These are phyloP conservation scores for Gnetum montanum DNA, from an alignment of 75 land plant species.

Conservation along the genomic window DNA sequence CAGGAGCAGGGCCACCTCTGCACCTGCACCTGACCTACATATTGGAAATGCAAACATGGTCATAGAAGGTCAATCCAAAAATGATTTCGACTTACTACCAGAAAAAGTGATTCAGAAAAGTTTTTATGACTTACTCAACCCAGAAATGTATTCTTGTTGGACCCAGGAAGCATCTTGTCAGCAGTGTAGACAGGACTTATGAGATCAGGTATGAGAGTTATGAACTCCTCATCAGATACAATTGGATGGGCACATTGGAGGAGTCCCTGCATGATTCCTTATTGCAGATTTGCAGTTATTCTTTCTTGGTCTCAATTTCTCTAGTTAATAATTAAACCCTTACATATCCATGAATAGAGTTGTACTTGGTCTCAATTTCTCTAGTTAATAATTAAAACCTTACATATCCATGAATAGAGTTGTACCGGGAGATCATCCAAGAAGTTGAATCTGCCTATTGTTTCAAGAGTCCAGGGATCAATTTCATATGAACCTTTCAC, in stretches of 20 bases:
- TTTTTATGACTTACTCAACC: constrained; percentile 56
- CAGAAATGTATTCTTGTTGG: constrained; percentile 52
- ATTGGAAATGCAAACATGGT: too few relatives aligned
- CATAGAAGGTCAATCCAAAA: too few relatives aligned
- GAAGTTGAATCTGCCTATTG: constrained; percentile 54
- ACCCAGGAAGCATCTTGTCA: constrained; percentile 64
- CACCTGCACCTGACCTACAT: constrained; percentile 51
- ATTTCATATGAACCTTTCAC: constrained; percentile 52
- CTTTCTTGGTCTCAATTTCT: too few relatives aligned
- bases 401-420: too few relatives aligned
- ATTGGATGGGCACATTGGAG: constrained; percentile 74
- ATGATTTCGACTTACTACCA: too few relatives aligned
- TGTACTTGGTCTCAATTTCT: too few relatives aligned
- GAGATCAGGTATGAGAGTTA: constrained; percentile 72
- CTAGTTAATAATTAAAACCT: too few relatives aligned
- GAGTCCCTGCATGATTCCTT: too few relatives aligned
- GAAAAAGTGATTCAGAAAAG: too few relatives aligned
- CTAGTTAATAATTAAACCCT: too few relatives aligned
- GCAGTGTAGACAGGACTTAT: constrained; percentile 58
- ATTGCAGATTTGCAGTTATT: too few relatives aligned
- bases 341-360: too few relatives aligned
- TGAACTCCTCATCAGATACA: constrained; percentile 62
- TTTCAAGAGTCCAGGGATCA: constrained; percentile 58
- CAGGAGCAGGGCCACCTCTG: constrained; percentile 57
- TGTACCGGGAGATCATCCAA: constrained; percentile 30